Base-by-base conservation (phyloP, 2,329 filamentous ascomycete genomes). In the Aspergillus sp. region DNA sequence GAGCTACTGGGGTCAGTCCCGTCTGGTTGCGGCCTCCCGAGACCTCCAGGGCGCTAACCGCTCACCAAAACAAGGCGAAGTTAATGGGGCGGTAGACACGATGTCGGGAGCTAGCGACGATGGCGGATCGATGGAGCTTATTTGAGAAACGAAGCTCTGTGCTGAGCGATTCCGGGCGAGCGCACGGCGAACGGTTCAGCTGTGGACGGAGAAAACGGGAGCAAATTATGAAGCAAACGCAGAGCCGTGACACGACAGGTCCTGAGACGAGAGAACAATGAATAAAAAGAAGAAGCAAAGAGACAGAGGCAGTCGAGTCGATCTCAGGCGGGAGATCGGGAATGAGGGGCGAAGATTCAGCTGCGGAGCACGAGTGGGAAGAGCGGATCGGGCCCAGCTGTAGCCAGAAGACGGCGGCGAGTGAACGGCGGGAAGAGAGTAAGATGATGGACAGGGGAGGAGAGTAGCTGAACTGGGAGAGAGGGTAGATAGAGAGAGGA, bases 401-500 rank as follows among this genome's bases (percentile, higher is more conserved):
- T n/a, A n/a, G n/a, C n/a, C n/a, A n/a, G n/a, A n/a, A n/a, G n/a
- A n/a, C n/a, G n/a, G n/a, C n/a, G 45, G 42, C 40, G 42, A 49
- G 37, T 41, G 36, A 40, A 47, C 40, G 44, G 45, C 47, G 47
- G 43, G 34, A 43, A 44, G 47, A 39, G 41, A 41, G 41, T 37
- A 41, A 35, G 41, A 38, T 37, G 45, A 47, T 47, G 39, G 40
- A 40, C 39, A 28, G 26, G 31, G 41, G 39, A 45, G 40, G 41
- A 40, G 37, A 42, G 40, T 43, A 26, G 10, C 7, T 26, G 13
- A 26, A 12, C 25, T 8, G 43, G 41, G 44, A 40, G 39, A 36
- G 34, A 36, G 36, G 29, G 37, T 40, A 41, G 41, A 45, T 45
- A 41, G 44, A 37, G 32, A 17, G 41, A 36, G 35, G 32, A 44